These are phyloP conservation scores for Rhipidocladum racemiflorum DNA, from an alignment of 176 grass and related monocot genomes.

Conservation along the genomic window DNA sequence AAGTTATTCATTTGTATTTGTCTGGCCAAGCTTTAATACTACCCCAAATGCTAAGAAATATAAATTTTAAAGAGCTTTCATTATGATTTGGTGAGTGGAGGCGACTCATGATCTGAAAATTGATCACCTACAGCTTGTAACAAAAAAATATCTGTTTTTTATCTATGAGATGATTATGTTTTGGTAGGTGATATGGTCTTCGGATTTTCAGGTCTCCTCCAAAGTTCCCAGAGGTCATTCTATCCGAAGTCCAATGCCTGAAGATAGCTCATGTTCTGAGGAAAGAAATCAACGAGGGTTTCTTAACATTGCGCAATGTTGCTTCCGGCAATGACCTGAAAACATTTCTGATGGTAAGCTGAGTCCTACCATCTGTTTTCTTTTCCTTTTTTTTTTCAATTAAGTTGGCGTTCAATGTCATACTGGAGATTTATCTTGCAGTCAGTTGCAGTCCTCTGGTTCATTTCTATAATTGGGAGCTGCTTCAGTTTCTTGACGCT, in stretches of 20 bases:
- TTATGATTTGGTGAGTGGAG: neutral
- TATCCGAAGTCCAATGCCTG: slow-evolving; percentile 57
- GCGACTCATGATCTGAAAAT: neutral
- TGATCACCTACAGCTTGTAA: neutral
- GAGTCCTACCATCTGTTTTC: neutral
- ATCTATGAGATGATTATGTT: neutral
- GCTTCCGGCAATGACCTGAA: slow-evolving; percentile 78
- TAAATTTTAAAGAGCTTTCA: neutral
- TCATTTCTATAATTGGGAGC: slow-evolving; percentile 69
- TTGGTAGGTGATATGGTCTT: neutral
- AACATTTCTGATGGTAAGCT: slow-evolving; percentile 57
- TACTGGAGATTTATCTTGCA: slow-evolving; percentile 29
- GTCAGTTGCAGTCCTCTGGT: slow-evolving; percentile 63
- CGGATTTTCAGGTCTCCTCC: slow-evolving; percentile 60
- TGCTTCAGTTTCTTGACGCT: slow-evolving; percentile 94
- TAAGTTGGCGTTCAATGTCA: neutral
- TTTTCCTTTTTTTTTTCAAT: neutral
- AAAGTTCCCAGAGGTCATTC: slow-evolving; percentile 64
- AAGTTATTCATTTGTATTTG: neutral
- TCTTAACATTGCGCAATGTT: slow-evolving; percentile 61
- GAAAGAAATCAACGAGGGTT: slow-evolving; percentile 83
- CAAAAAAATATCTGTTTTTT: neutral
- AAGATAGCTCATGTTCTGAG: slow-evolving; percentile 45
- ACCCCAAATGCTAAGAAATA: neutral
- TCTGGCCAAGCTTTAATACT: neutral